Percentiles rank a stretch among this genome's conserved stretches.
These are phyloP conservation scores for Phylloporus sp. DNA, from an alignment of 768 basidiomycete species.

Conservation along the genomic window DNA sequence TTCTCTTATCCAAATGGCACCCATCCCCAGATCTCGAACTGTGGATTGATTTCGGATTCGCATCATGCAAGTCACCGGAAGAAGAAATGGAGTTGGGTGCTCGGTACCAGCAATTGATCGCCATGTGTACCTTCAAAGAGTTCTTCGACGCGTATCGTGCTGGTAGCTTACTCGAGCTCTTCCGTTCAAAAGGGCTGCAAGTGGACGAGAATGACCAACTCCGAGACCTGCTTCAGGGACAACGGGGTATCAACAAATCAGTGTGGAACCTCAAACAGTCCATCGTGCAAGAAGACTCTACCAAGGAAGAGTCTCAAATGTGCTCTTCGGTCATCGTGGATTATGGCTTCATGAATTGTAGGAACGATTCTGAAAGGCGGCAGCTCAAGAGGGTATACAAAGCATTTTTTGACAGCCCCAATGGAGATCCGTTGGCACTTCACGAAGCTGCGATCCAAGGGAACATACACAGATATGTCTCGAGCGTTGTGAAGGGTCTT, in stretches of 20 bases:
- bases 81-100: neutral
- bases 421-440: neutral
- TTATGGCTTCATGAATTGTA: conserved; percentile 3
- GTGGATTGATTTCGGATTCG: conserved; percentile 4
- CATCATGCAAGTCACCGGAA: neutral
- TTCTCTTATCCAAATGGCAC: neutral
- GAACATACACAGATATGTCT: neutral
- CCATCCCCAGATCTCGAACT: neutral
- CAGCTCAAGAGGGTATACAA: neutral
- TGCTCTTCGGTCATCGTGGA: neutral
- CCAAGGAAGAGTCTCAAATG: neutral
- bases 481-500: neutral
- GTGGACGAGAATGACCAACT: neutral
- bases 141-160: neutral
- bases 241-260: neutral
- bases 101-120: neutral
- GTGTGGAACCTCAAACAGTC: conserved; percentile 1
- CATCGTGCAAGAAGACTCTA: neutral
- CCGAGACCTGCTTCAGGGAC: neutral
- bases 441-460: neutral
- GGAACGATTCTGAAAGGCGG: neutral
- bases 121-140: neutral
- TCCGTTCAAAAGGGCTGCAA: neutral
- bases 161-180: neutral
- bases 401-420: neutral